Percentiles rank a stretch among this genome's conserved stretches.
phyloP scores from a whole-genome alignment of 2,329 filamentous ascomycete species.

The Colletotrichum eremochloae region DNA sequence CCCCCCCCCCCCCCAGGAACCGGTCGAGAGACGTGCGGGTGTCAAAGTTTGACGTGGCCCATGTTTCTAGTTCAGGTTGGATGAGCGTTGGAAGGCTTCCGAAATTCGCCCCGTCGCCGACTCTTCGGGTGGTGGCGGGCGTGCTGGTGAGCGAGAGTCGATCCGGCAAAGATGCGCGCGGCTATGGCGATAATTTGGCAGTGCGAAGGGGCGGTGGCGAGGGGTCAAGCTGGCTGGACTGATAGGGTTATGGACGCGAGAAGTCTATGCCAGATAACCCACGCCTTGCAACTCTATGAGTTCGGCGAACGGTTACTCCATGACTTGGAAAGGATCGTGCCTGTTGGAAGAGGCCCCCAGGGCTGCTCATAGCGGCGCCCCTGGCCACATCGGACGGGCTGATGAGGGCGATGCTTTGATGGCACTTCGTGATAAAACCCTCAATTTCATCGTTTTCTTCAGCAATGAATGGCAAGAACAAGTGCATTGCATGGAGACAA shows the following conservation, averaged over 20 bases:
- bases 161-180: conserved; percentile 12
- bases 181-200: conserved; percentile 3
- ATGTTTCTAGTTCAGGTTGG: conserved; percentile 14
- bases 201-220: not conserved
- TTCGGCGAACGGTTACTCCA: not conserved
- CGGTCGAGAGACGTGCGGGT: conserved; percentile 25
- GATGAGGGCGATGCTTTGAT: not conserved
- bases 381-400: not conserved
- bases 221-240: not conserved
- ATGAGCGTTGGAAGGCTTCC: conserved; percentile 1
- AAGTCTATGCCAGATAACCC: not conserved
- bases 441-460: not conserved
- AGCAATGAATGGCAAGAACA: rapidly evolving
- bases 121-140: not conserved
- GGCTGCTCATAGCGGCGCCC: not conserved
- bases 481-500: not conserved
- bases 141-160: too few relatives aligned
- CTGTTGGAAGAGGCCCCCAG: not conserved
- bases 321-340: not conserved
- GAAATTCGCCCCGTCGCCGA: not conserved
- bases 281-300: not conserved
- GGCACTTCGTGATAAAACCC: not conserved
- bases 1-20: not conserved
- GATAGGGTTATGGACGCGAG: not conserved
- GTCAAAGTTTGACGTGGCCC: conserved; percentile 35